Evolutionary conservation across 2,329 filamentous ascomycete species (phyloP), one percentile per base, ranked within the genome.

Genomic region (Cytospora paraplurivora): DNA sequence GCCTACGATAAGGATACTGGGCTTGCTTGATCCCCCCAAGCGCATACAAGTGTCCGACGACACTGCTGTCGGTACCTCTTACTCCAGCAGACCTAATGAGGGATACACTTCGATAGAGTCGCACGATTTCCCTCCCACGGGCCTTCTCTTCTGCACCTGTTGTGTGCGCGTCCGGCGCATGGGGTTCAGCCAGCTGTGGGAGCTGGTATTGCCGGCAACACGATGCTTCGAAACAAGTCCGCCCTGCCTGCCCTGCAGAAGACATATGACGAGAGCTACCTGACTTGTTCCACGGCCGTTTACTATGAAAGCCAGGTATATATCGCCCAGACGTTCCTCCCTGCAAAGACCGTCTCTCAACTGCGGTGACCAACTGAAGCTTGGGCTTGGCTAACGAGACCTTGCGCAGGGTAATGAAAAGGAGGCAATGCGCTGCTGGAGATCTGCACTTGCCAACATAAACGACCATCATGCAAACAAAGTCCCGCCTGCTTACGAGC

Each of bases 181-280:
- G 59, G 58, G 55, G 32, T 47, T 55, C 27, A 19, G 27, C 32
- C 60, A 41, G 38, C 35, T 37, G n/a, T 34, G 47, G 62, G 62
- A 41, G 51, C 61, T 58, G 62, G 54, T 64, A 54, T 64, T 50
- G 38, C 52, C 27, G 44, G 64, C 58, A 68, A 68, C 76, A 78
- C 72, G 69, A 85, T 86, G 83, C 81, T 82, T 74, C 79, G 79
- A 71, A 83, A 77, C 73, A 82, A 77, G 72, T 76, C 70, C 27
- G 66, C 76, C 67, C 83, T 88, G 73, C 87, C 90, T 76, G 87
- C 88, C 67, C 87, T 97, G 76, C 94, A 98, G 79, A 97, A 97
- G 84, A 96, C 93, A 62, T 98, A 98, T 79, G 94, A 98, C 79
- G 93, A 98, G 76, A 93, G 91, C 76, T 97, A 97, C 78, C 79